Conservation (phyloP, 805 yeast genomes). For the Kazachstania taianensis region DNA sequence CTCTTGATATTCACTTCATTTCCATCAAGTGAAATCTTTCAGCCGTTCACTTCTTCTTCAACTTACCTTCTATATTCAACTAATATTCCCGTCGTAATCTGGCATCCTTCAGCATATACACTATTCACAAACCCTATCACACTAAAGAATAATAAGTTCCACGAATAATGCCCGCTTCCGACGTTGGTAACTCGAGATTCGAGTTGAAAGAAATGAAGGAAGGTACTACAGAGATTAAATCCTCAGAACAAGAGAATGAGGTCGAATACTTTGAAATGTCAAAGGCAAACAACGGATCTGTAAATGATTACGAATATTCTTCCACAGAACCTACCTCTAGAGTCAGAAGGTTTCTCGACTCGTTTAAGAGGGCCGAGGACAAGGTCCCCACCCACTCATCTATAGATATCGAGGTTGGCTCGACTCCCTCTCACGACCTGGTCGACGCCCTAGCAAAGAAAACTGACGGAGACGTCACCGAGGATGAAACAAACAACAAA, state of each 20-base stretch:
- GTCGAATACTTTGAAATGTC: constrained; percentile 18
- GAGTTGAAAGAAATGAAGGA: constrained; percentile 8
- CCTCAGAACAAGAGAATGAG: constrained; percentile 18
- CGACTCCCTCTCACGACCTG: background rate
- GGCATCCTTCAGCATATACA: background rate
- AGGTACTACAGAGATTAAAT: constrained; percentile 6
- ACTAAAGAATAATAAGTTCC: background rate
- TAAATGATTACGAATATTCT: constrained; percentile 3
- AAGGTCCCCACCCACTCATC: background rate
- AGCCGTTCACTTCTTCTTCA: background rate
- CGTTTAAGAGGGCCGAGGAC: constrained; percentile 11
- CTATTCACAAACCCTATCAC: background rate
- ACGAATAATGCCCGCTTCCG: constrained; percentile 2
- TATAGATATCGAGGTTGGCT: constrained; percentile 2
- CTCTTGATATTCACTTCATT: too few relatives aligned
- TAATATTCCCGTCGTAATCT: too few relatives aligned
- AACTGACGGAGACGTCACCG: constrained; percentile 1
- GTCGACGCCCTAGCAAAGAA: constrained; percentile 2
- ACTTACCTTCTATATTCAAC: background rate
- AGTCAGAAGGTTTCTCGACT: constrained; percentile 2
- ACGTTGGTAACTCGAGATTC: constrained; percentile 5
- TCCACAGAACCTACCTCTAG: constrained; percentile 1
- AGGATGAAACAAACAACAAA: constrained; percentile 18
- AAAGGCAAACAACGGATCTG: constrained; percentile 1
- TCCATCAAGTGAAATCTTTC: too few relatives aligned